Evolutionary conservation across 805 yeast species (phyloP).

Genomic region (Candida sanyiensis): DNA sequence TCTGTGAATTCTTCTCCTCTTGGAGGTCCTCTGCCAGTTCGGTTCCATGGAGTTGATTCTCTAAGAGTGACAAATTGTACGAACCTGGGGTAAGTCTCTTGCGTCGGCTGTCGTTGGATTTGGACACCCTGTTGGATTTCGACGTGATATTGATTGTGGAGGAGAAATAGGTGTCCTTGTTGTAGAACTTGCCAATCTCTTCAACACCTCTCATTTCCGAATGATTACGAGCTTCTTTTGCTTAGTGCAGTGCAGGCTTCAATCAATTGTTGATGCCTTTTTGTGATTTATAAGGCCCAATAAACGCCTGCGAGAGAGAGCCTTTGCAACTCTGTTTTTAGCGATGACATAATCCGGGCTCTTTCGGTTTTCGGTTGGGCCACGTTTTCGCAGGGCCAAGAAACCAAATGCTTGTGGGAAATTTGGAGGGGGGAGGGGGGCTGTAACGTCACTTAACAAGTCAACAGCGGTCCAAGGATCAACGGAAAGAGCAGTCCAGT

Average conservation of each 20-base stretch:
- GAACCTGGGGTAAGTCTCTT: conserved; percentile 26
- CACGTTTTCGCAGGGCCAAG: no score
- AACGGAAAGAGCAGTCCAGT: no score
- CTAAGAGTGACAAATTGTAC: conserved; percentile 23
- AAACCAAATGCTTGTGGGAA: no score
- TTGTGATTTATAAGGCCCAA: no score
- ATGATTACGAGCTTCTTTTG: not conserved
- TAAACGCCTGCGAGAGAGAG: no score
- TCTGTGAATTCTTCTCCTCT: conserved; percentile 32
- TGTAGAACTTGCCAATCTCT: conserved; percentile 19
- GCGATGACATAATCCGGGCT: no score
- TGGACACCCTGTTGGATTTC: conserved; percentile 14
- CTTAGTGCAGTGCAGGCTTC: not conserved
- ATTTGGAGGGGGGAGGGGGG: no score
- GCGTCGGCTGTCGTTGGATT: conserved; percentile 15
- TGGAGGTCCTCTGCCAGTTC: conserved; percentile 22
- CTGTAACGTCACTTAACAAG: no score
- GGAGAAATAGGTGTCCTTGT: conserved; percentile 24
- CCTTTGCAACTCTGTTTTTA: no score
- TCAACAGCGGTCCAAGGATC: no score
- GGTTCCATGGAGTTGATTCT: conserved; percentile 24
- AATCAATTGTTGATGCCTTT: no score
- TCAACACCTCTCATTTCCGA: conserved; percentile 14
- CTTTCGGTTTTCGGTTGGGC: no score
- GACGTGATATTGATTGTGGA: conserved; percentile 21